Evolutionary conservation across 1,284 basidiomycete species (phyloP).

Genomic region (Exsudoporus floridanus): DNA sequence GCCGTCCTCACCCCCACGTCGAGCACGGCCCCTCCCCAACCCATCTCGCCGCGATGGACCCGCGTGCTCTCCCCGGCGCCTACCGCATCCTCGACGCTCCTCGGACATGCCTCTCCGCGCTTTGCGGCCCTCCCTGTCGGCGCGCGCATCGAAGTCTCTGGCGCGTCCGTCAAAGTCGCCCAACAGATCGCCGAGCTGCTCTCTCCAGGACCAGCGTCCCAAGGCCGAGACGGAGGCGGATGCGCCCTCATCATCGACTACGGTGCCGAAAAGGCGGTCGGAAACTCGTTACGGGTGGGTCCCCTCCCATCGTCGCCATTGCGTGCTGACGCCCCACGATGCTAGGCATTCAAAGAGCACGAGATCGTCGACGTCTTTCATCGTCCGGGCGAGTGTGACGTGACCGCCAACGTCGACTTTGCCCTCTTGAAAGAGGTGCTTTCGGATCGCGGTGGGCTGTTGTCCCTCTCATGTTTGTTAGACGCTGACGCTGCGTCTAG

Average conservation of each 20-base stretch:
- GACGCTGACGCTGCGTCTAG: slow-evolving; percentile 21
- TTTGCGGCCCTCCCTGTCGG: slow-evolving; percentile 68
- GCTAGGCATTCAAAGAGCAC: slow-evolving; percentile 87
- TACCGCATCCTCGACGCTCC: slow-evolving; percentile 63
- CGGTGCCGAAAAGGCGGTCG: slow-evolving; percentile 72
- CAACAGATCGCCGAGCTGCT: slow-evolving; percentile 62
- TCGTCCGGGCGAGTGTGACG: slow-evolving; percentile 83
- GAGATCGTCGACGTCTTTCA: slow-evolving; percentile 85
- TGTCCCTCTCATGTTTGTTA: slow-evolving; percentile 1
- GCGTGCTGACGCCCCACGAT: not conserved
- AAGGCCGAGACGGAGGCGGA: slow-evolving; percentile 47
- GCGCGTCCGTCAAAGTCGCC: slow-evolving; percentile 66
- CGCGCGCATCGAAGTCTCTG: slow-evolving; percentile 77
- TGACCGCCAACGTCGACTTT: slow-evolving; percentile 98
- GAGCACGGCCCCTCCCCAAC: not conserved
- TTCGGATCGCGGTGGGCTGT: slow-evolving; percentile 52
- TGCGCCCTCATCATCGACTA: slow-evolving; percentile 91
- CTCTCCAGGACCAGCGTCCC: slow-evolving; percentile 6
- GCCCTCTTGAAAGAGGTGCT: slow-evolving; percentile 82
- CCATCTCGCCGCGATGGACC: slow-evolving; percentile 48
- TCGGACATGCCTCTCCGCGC: slow-evolving; percentile 68
- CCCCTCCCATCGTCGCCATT: fast-evolving
- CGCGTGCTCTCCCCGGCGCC: slow-evolving; percentile 67
- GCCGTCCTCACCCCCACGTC: not conserved
- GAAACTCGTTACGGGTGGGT: slow-evolving; percentile 79